phyloP scores from a whole-genome alignment of 768 basidiomycete species.

The Serpula lacrymans region DNA sequence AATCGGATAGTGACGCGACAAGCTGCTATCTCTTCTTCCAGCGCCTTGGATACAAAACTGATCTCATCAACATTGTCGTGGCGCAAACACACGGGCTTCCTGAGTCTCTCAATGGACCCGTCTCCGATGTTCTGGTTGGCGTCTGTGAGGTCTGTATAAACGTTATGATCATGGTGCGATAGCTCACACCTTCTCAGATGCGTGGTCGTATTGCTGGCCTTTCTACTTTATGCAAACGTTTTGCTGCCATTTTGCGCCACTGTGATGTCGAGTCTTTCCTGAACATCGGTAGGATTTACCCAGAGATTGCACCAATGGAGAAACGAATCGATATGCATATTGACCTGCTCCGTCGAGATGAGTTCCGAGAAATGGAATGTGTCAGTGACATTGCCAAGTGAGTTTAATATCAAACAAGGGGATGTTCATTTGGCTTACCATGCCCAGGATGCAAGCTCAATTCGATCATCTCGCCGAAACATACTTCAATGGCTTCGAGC shows the following conservation, averaged over 20 bases:
- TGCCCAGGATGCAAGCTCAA: slow-evolving; percentile 79
- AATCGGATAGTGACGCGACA: slow-evolving; percentile 86
- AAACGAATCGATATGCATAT: slow-evolving; percentile 91
- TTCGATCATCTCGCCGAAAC: slow-evolving; percentile 90
- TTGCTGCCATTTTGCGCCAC: slow-evolving; percentile 76
- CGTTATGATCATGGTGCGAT: background rate
- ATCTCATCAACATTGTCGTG: slow-evolving; percentile 79
- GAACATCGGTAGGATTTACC: slow-evolving; percentile 75
- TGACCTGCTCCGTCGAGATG: slow-evolving; percentile 77
- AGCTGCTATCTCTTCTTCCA: slow-evolving; percentile 92
- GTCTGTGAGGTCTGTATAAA: slow-evolving; percentile 73
- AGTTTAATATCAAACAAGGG: slow-evolving; percentile 20
- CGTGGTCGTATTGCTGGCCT: slow-evolving; percentile 78
- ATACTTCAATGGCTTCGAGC: slow-evolving; percentile 79
- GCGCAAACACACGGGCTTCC: slow-evolving; percentile 83
- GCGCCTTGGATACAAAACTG: slow-evolving; percentile 80
- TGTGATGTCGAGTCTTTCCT: slow-evolving; percentile 87
- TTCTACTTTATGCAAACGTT: slow-evolving; percentile 83
- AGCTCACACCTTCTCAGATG: slow-evolving; percentile 49
- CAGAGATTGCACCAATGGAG: slow-evolving; percentile 86
- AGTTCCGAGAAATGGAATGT: slow-evolving; percentile 93
- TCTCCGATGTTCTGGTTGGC: slow-evolving; percentile 86
- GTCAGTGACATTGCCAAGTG: slow-evolving; percentile 87
- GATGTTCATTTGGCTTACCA: background rate
- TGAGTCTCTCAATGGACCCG: slow-evolving; percentile 75